These are phyloP conservation scores for Vicia faba DNA, from an alignment of 306 rosid genomes.

Conservation along the genomic window DNA sequence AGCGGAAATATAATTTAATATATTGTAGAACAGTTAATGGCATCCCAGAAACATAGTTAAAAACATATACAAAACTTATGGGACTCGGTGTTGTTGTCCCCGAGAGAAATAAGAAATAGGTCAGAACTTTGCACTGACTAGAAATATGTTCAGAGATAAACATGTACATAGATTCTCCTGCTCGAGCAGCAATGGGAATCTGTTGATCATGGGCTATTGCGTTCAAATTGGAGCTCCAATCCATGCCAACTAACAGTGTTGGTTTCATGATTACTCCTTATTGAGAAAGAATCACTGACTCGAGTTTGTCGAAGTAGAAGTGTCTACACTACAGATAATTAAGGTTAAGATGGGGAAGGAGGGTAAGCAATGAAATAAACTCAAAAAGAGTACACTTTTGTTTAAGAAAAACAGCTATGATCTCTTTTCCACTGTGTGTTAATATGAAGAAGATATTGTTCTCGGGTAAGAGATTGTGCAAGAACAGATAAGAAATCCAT, in stretches of 20 bases:
- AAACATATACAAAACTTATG: conserved; percentile 17
- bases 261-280: conserved; percentile 49
- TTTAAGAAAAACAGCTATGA: conserved; percentile 21
- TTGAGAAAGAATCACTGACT: conserved; percentile 36
- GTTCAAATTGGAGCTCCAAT: conserved; percentile 34
- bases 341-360: not conserved
- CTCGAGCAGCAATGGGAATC: conserved; percentile 34
- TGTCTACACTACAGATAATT: conserved; percentile 9
- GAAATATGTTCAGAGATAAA: conserved; percentile 3
- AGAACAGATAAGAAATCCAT: conserved; percentile 8
- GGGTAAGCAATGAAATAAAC: not conserved
- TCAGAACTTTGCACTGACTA: not conserved
- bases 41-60: not conserved
- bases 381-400: not conserved
- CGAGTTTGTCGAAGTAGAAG: conserved; percentile 24
- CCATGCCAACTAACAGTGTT: conserved; percentile 45
- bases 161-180: conserved; percentile 21
- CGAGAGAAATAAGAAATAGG: conserved; percentile 1
- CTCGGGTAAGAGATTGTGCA: not conserved
- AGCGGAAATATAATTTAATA: conserved; percentile 15
- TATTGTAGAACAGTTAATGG: not conserved
- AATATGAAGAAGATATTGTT: conserved; percentile 3
- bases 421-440: conserved; percentile 14
- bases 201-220: conserved; percentile 50
- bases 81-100: conserved; percentile 8